phyloP scores from a whole-genome alignment of 2,329 filamentous ascomycete species.

The Phoma sp. region DNA sequence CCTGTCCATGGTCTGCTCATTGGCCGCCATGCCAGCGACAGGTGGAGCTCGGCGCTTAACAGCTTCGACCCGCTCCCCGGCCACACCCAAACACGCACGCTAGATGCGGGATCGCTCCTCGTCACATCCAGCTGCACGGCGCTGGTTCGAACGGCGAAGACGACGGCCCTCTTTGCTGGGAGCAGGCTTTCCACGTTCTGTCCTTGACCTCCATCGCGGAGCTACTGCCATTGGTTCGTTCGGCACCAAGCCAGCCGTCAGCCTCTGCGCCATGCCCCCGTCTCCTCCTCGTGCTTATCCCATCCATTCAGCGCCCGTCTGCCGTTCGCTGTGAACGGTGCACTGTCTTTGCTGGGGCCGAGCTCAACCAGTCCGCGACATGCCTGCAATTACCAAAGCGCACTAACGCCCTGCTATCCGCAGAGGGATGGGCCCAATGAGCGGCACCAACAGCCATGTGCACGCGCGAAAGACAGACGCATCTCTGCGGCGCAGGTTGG shows the following conservation, averaged over 20 bases:
- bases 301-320: not conserved
- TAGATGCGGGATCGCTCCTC: conserved; percentile 17
- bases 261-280: not conserved
- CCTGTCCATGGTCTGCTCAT: not conserved
- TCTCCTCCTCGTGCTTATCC: conserved; percentile 1
- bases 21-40: not conserved
- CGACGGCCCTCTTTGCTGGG: conserved; percentile 4
- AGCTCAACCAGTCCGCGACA: conserved; percentile 11
- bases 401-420: conserved; percentile 15
- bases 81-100: not conserved
- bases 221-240: not conserved
- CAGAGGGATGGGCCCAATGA: conserved; percentile 6
- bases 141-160: conserved; percentile 16
- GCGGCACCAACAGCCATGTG: conserved; percentile 8
- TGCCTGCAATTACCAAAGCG: conserved; percentile 2
- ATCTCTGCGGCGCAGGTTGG: conserved; percentile 11
- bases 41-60: conserved; percentile 15
- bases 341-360: conserved; percentile 13
- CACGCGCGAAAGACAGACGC: conserved; percentile 17
- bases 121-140: conserved; percentile 19
- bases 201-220: not conserved
- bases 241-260: not conserved
- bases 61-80: not conserved
- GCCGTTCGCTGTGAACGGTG: conserved; percentile 13
- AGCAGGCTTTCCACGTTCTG: not conserved